Base-by-base conservation (phyloP, 2,329 filamentous ascomycete genomes). In the Penicillium sp. region DNA sequence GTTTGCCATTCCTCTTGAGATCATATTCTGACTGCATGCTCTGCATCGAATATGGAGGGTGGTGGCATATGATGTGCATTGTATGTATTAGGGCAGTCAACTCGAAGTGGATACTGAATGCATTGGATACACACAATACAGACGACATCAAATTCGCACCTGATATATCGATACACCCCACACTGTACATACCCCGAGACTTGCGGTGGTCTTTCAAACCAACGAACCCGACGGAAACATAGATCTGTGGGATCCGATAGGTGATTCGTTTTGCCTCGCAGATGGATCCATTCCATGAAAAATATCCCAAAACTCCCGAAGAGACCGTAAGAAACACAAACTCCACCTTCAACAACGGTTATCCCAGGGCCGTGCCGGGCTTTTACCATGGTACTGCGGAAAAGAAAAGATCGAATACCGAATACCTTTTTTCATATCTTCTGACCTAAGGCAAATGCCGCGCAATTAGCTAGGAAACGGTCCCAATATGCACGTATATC, bases 281-380 rank as follows among this genome's bases (percentile, higher is more conserved):
- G 8, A 46, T 37, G 18, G 40, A 48, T 47, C 40, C 46, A 36
- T 54, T 28, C 58, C 53, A 53, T 58, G 55, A 57, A 55, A 59
- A 50, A 50, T 22, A 33, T 34, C 41, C 25, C 45, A 6, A 14
- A 3, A 25, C 22, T 37, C 29, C 3, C 13, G 10, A 38, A 22
- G 16, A n/a, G 9, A 10, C 33, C 18, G 29, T 49, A 52, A 40
- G 43, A 49, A 50, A 52, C 36, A 36, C 33, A 42, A 42, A 44
- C 52, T 60, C 59, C 57, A 60, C 59, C 25, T 31, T 46, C 33
- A 57, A 55, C 50, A 59, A 54, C 53, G 57, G 58, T 56, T 59
- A 36, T 56, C 16, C 34, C 14, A 53, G 59, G 59, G 54, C 57
- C 57, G 59, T 54, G 45, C 59, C 59, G 59, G 51, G 19, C 16